phyloP scores from a whole-genome alignment of 2,329 filamentous ascomycete genomes.

The Colletotrichum ledebouriae region DNA sequence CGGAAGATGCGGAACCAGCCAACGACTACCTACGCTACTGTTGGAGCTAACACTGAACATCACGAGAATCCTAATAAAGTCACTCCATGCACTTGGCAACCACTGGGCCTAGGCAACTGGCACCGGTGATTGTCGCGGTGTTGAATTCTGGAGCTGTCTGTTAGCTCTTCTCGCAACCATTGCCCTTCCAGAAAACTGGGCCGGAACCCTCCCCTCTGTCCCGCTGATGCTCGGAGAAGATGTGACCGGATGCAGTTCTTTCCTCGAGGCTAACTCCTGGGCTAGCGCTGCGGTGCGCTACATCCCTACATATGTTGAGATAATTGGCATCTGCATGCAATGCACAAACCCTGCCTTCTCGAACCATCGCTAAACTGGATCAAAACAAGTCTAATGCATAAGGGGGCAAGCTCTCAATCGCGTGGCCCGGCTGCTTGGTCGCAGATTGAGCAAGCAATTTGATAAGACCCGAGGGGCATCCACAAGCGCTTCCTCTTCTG shows the following conservation, averaged over 20 bases:
- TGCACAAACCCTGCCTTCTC: conserved; percentile 22
- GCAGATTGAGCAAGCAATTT: conserved; percentile 4
- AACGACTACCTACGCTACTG: conserved; percentile 21
- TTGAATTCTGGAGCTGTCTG: not conserved
- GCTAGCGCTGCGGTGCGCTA: conserved; percentile 7
- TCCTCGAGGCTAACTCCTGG: not conserved
- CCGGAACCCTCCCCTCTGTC: conserved; percentile 3
- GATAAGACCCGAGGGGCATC: conserved; percentile 34
- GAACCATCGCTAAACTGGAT: conserved; percentile 20
- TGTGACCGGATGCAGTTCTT: not conserved
- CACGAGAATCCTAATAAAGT: conserved; percentile 24
- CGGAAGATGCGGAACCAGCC: conserved; percentile 15
- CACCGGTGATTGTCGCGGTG: conserved; percentile 1
- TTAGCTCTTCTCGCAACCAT: not conserved
- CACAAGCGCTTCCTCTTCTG: conserved; percentile 16
- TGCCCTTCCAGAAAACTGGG: not conserved
- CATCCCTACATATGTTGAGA: conserved; percentile 7
- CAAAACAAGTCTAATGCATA: conserved; percentile 21
- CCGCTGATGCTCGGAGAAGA: conserved; percentile 6
- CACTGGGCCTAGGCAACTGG: conserved; percentile 16
- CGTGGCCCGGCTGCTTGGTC: conserved; percentile 16
- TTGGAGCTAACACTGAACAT: conserved; percentile 16
- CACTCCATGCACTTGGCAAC: conserved; percentile 12
- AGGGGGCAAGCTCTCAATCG: not conserved
- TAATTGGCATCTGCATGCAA: not conserved